phyloP scores from a whole-genome alignment of 2,329 filamentous ascomycete species.

The Dryadomyces quercus-mongolicae region DNA sequence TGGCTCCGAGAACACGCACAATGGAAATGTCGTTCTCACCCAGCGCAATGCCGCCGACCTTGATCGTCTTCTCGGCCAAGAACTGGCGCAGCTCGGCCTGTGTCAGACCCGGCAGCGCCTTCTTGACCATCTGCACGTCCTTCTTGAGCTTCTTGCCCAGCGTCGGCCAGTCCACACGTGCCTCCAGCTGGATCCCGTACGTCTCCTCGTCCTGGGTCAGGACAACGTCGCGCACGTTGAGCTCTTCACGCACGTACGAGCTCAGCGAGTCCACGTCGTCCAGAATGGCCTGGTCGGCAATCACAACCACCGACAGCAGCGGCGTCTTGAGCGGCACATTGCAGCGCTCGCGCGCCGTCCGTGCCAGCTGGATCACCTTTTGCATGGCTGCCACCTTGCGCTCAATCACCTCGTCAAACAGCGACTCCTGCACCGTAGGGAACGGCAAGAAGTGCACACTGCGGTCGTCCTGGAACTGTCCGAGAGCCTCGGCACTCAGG shows the following conservation, averaged over 20 bases:
- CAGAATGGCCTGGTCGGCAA: constrained; percentile 75
- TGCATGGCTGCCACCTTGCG: constrained; percentile 86
- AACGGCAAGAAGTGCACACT: constrained; percentile 90
- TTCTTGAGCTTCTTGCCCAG: constrained; percentile 97
- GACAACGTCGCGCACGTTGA: constrained; percentile 79
- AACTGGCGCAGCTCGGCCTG: constrained; percentile 75
- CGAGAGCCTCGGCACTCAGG: constrained; percentile 56
- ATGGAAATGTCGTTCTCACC: constrained; percentile 74
- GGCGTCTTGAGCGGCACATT: constrained; percentile 83
- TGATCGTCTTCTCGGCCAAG: constrained; percentile 58
- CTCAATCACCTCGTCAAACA: constrained; percentile 80
- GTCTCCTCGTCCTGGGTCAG: constrained; percentile 77
- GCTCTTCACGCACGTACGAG: constrained; percentile 80
- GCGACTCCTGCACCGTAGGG: constrained; percentile 75
- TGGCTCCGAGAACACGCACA: constrained; percentile 57
- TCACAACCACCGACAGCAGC: constrained; percentile 77
- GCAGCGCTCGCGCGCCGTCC: constrained; percentile 75
- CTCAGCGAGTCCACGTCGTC: constrained; percentile 78
- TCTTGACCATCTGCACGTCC: constrained; percentile 83
- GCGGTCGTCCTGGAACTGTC: constrained; percentile 55
- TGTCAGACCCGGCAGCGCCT: constrained; percentile 67
- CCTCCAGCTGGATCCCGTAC: constrained; percentile 87
- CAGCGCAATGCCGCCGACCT: constrained; percentile 76
- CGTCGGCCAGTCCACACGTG: constrained; percentile 83
- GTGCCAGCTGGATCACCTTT: constrained; percentile 81